These are phyloP conservation scores for Primulina huaijiensis DNA, from an alignment of 257 asterid genomes.

Conservation along the genomic window DNA sequence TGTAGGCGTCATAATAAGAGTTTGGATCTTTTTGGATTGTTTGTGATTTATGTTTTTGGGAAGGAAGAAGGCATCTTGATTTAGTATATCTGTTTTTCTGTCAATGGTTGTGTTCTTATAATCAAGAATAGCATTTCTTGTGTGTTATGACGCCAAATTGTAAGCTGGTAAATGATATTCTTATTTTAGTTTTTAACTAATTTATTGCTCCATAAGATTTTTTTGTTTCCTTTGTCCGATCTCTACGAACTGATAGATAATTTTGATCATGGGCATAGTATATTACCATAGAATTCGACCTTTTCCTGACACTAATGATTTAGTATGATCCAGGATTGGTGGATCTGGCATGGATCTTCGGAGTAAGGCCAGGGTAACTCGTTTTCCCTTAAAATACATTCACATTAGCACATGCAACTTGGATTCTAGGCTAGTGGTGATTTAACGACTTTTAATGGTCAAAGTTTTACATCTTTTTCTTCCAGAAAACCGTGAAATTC, in stretches of 20 bases:
- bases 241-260: background rate
- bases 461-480: background rate
- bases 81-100: background rate
- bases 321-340: slow-evolving; percentile 42
- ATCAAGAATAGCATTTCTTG: too few species aligned
- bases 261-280: background rate
- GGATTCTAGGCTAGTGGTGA: background rate
- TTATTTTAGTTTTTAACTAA: too few species aligned
- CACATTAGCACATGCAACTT: background rate
- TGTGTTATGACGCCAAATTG: too few species aligned
- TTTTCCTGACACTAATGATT: background rate
- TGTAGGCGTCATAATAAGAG: slow-evolving; percentile 9
- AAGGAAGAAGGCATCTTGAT: too few species aligned
- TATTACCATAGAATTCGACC: background rate
- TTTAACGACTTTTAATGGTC: background rate
- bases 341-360: slow-evolving; percentile 53
- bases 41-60: background rate
- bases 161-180: background rate
- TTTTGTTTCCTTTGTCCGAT: background rate
- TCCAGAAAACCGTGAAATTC: background rate
- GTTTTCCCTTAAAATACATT: background rate
- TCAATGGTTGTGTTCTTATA: background rate
- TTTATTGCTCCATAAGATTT: background rate
- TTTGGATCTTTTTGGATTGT: slow-evolving; percentile 21
- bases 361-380: slow-evolving; percentile 52